Evolutionary conservation across 345 rosid species (phyloP), one percentile per base, ranked within the genome.

Genomic region (Atalantia buxifolia): DNA sequence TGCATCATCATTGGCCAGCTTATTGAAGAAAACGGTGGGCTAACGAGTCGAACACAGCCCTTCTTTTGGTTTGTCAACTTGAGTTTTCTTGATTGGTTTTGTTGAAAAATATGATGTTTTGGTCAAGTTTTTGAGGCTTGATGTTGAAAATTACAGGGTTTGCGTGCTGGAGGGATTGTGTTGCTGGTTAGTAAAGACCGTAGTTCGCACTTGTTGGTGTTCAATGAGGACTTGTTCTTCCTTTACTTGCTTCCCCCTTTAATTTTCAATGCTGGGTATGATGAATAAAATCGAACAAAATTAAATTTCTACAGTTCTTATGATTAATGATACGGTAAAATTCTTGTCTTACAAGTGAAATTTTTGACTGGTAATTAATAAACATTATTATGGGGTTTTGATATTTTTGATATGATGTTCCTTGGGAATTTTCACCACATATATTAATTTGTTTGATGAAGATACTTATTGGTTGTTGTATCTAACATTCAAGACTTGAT

Each of bases 211-310:
- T 59, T 92, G 55, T 62, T 89, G 77, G 67, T 72, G 66, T 90
- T 92, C 75, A 87, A 77, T 76, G 93, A 92, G 87, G 86, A 90
- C 77, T 84, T 92, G 83, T 90, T 92, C 91, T 92, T 92, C 86
- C 91, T 92, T 65, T 92, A 87, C 77, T 82, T 90, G 86, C 90
- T 90, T 56, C 97, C 94, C 12, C 94, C 93, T 3, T 90, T 92
- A 77, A 92, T 92, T 79, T 92, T 90, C 85, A 92, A 90, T 80
- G 94, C 94, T 7, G 93, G 94, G 96, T 92, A 85, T 77, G 83
- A 45, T 27, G 61, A 9, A 22, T 1, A 42, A 9, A 40, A 55
- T 40, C 27, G n/a, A 5, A 27, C 9, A 50, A 14, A 14, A 2
- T 48, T 27, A 12, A 36, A 14, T 19, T 33, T 72, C 4, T 12